Evolutionary conservation across 805 yeast genomes (phyloP), one percentile per base, ranked within the genome.

Genomic region (Schwanniomyces pseudopolymorphus): DNA sequence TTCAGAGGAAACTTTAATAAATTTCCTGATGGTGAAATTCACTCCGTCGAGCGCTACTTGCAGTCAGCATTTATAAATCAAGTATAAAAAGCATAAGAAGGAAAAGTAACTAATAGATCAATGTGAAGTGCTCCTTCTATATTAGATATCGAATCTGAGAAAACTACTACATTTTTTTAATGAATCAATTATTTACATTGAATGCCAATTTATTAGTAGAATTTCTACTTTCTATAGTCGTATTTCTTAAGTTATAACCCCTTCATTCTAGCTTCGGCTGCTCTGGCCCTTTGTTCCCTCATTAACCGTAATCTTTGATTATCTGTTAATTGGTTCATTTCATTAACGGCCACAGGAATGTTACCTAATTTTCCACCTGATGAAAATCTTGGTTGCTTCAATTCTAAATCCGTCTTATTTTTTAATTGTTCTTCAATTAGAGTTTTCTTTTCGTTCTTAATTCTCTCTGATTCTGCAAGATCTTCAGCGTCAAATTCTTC

Each of bases 271-370:
- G 92, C 96, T 63, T 94, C 98, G 0, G 96, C 97, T 0, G 99
- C 99, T 45, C 98, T 78, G 0, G 97, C 97, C 45, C 98, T 75
- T 59, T 91, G 91, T 58, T 94, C 99, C 49, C 99, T 80, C 87
- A 91, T 90, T 17, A 94, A 68, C 57, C 84, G 78, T 77, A 77
- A 75, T 57, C 81, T 78, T 53, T 91, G 97, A 21, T 83, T 89
- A 1, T 84, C 89, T 6, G 82, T 77, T 45, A 92, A 70, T 0
- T 90, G 84, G 38, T 78, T 75, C 44, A 84, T 56, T 39, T 81
- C 81, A 46, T 63, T 67, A 1, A 61, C 52, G 14, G 52, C 28
- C 24, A 49, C 35, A 55, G 51, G n/a, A 7, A 31, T 20, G 59
- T 64, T 61, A 2, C 62, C 67, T 2, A 66, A 20, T 6, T 51